These are phyloP conservation scores for Bipolaris gigantea DNA, from an alignment of 2,329 filamentous ascomycete genomes.

Conservation along the genomic window DNA sequence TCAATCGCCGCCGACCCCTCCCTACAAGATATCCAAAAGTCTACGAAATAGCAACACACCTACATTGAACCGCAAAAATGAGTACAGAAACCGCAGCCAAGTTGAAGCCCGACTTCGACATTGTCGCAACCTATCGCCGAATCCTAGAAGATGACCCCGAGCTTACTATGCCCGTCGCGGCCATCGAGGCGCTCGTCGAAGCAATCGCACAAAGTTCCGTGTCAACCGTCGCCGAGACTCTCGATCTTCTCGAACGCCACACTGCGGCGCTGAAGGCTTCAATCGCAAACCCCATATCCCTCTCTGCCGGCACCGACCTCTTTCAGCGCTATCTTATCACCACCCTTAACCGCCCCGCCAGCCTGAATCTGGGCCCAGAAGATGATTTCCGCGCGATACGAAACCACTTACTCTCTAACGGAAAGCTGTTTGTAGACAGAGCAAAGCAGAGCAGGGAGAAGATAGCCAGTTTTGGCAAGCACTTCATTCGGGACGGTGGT, in stretches of 20 bases:
- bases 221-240: conserved; percentile 89
- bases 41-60: background rate
- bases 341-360: conserved; percentile 60
- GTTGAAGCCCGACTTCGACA: conserved; percentile 48
- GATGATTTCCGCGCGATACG: conserved; percentile 82
- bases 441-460: conserved; percentile 83
- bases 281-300: conserved; percentile 84
- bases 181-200: conserved; percentile 87
- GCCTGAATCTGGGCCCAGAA: conserved; percentile 49
- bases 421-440: conserved; percentile 79
- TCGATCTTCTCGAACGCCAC: conserved; percentile 78
- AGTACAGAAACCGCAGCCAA: conserved; percentile 22
- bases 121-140: conserved; percentile 66
- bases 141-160: conserved; percentile 72
- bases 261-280: conserved; percentile 75
- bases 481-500: conserved; percentile 75
- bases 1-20: conserved; percentile 24
- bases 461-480: conserved; percentile 77
- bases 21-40: conserved; percentile 13
- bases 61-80: conserved; percentile 25
- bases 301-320: conserved; percentile 91
- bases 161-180: conserved; percentile 92
- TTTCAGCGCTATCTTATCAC: conserved; percentile 93
- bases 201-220: conserved; percentile 78
- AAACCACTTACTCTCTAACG: conserved; percentile 82